A percentile compares a stretch with the other conserved stretches of the same genome.
These are phyloP conservation scores for Buxus sempervirens DNA, from an alignment of 164 flowering plant species.

Conservation along the genomic window DNA sequence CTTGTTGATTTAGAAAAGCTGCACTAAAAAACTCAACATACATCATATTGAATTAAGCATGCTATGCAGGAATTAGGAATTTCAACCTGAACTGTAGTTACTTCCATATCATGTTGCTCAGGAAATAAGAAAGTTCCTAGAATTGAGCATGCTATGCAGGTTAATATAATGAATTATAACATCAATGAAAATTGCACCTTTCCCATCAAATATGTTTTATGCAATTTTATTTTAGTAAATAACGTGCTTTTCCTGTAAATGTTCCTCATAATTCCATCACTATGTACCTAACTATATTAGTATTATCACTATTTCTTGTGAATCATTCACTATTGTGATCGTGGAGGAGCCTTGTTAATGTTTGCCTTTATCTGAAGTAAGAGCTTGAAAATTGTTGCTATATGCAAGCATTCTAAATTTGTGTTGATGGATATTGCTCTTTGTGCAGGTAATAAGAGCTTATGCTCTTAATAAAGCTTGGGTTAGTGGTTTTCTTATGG, in stretches of 20 bases:
- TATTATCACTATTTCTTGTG: neutral
- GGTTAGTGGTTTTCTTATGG: slow-evolving; percentile 83
- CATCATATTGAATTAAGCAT: no score
- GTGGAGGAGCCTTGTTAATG: neutral
- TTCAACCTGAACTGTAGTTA: neutral
- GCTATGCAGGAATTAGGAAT: neutral
- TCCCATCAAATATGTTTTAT: neutral
- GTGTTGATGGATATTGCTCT: neutral
- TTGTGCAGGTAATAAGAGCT: slow-evolving; percentile 71
- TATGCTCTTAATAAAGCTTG: slow-evolving; percentile 84
- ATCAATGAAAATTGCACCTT: neutral
- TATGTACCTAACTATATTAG: no score
- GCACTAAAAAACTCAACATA: no score
- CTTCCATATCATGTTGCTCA: neutral
- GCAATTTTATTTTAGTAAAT: neutral
- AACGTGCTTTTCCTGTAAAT: no score
- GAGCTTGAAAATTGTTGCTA: neutral
- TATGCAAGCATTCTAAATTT: neutral
- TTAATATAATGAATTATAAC: no score
- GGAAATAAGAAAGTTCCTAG: neutral
- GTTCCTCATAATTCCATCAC: no score
- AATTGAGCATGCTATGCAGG: no score
- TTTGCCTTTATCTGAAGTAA: neutral
- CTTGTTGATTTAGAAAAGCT: no score
- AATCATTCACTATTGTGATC: neutral